Evolutionary conservation across 2,329 filamentous ascomycete species (phyloP).

Genomic region (Fusarium tanahbumbuense): DNA sequence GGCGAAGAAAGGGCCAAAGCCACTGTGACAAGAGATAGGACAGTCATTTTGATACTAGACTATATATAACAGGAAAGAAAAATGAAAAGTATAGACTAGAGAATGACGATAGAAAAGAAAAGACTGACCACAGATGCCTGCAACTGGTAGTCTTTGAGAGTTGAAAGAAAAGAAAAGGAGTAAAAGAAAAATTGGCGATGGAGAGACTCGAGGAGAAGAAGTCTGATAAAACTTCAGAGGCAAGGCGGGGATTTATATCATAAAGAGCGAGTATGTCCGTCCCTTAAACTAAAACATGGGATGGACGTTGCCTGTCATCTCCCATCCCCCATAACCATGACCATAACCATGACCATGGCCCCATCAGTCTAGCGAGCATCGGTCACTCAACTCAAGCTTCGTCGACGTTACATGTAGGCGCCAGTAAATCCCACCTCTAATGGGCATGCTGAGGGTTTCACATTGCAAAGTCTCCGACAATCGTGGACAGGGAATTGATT

Average conservation of each 20-base stretch:
- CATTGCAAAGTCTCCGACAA: conserved; percentile 30
- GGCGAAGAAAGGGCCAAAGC: conserved; percentile 43
- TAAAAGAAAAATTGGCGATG: conserved; percentile 38
- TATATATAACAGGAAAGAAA: conserved; percentile 10
- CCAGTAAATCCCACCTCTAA: conserved; percentile 30
- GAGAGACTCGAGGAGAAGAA: conserved; percentile 23
- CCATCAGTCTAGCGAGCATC: background rate
- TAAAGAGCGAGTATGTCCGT: background rate
- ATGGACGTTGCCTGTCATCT: conserved; percentile 19
- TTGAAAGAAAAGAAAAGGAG: conserved; percentile 44
- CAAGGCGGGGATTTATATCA: conserved; percentile 37
- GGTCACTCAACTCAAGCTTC: background rate
- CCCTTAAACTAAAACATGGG: conserved; percentile 5
- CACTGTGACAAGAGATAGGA: conserved; percentile 44
- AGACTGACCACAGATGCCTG: conserved; percentile 46
- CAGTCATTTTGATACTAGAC: conserved; percentile 40
- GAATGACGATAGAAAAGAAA: conserved; percentile 34
- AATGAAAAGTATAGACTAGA: conserved; percentile 17
- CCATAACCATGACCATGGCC: background rate
- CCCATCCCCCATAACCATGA: conserved; percentile 9
- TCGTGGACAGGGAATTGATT: conserved; percentile 24
- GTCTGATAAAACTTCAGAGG: conserved; percentile 7
- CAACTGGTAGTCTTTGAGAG: conserved; percentile 42
- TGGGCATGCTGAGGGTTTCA: conserved; percentile 42
- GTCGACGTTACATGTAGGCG: conserved; percentile 31